Conservation (phyloP, 2,329 filamentous ascomycete genomes). For the Graphium sp. region DNA sequence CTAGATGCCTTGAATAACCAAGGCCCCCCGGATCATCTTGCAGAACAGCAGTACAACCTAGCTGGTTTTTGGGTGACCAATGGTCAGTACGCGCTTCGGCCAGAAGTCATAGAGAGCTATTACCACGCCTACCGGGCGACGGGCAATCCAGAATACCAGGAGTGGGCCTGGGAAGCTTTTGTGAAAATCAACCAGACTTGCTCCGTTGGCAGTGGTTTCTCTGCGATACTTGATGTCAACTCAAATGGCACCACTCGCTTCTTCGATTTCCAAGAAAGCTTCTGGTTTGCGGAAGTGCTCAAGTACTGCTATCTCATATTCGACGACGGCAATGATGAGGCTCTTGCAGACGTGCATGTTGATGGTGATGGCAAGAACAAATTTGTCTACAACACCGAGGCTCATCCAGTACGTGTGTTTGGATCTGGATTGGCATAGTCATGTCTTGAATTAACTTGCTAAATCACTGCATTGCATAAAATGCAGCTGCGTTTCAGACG, state of each 20-base stretch:
- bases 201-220: slow-evolving; percentile 48
- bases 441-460: too few relatives aligned
- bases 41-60: slow-evolving; percentile 34
- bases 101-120: slow-evolving; percentile 69
- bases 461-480: too few relatives aligned
- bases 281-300: slow-evolving; percentile 74
- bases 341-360: slow-evolving; percentile 33
- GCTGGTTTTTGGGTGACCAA: slow-evolving; percentile 57
- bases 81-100: slow-evolving; percentile 49
- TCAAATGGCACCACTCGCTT: slow-evolving; percentile 37
- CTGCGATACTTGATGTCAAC: slow-evolving; percentile 50
- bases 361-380: slow-evolving; percentile 23
- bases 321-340: slow-evolving; percentile 41
- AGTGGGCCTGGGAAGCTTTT: slow-evolving; percentile 74
- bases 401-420: slow-evolving; percentile 19
- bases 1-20: slow-evolving; percentile 20
- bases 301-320: slow-evolving; percentile 71
- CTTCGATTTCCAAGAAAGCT: slow-evolving; percentile 65
- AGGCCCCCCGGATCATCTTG: slow-evolving; percentile 20
- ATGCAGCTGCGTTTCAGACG: too few relatives aligned
- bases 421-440: too few relatives aligned
- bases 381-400: slow-evolving; percentile 33
- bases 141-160: slow-evolving; percentile 57
- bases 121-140: slow-evolving; percentile 81
- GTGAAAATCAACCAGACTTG: slow-evolving; percentile 47